phyloP scores from a whole-genome alignment of 2,329 filamentous ascomycete genomes.

The Fusarium sp. region DNA sequence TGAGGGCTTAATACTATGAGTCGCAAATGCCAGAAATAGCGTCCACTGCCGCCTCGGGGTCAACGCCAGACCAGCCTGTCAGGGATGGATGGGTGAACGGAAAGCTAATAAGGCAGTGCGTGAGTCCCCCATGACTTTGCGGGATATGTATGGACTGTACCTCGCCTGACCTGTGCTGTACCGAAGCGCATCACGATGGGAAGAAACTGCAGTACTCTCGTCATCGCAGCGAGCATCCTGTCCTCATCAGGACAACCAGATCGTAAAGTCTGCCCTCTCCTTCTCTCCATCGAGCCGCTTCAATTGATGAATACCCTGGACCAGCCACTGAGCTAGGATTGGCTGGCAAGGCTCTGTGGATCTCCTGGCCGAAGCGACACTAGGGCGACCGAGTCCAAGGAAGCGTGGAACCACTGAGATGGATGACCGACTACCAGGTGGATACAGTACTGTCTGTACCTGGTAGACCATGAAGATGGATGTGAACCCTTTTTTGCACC shows the following conservation, averaged over 20 bases:
- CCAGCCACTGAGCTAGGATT: constrained; percentile 32
- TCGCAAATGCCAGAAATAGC: constrained; percentile 41
- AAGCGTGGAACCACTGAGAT: constrained; percentile 33
- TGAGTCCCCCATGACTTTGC: background rate
- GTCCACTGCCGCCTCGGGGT: constrained; percentile 41
- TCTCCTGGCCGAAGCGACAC: constrained; percentile 22
- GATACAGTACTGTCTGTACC: background rate
- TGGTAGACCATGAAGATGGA: constrained; percentile 3
- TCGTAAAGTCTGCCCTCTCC: constrained; percentile 23
- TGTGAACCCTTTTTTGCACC: constrained; percentile 30
- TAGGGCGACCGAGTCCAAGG: constrained; percentile 26
- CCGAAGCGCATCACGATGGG: background rate
- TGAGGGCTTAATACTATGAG: constrained; percentile 32
- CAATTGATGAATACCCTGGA: constrained; percentile 20
- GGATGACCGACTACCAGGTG: background rate
- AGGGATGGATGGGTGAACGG: constrained; percentile 28
- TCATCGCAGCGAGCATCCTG: constrained; percentile 16
- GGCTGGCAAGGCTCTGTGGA: constrained; percentile 28
- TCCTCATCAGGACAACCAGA: constrained; percentile 26
- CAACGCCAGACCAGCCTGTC: constrained; percentile 22
- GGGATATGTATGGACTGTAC: background rate
- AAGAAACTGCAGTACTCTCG: background rate
- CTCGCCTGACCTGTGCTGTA: background rate
- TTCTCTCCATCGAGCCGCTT: constrained; percentile 30
- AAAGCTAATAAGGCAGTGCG: constrained; percentile 16